phyloP scores from a whole-genome alignment of 2,329 filamentous ascomycete genomes.

The Aspergillus persii region DNA sequence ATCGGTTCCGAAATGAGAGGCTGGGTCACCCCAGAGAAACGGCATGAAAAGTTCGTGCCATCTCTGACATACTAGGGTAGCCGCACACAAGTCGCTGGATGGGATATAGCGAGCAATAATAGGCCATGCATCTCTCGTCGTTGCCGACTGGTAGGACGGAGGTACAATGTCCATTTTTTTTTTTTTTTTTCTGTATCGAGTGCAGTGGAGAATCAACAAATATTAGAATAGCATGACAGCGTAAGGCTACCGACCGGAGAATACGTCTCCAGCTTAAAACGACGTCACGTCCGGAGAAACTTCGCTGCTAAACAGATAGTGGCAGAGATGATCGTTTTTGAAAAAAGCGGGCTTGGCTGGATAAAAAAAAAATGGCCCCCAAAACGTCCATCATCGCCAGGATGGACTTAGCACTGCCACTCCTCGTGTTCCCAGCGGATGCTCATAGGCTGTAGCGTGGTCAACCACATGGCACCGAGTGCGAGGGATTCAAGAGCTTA shows the following conservation, averaged over 20 bases:
- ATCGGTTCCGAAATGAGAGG: constrained; percentile 60
- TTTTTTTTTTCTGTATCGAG: not conserved
- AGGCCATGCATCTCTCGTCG: constrained; percentile 54
- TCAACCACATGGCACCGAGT: not conserved
- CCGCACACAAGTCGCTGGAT: constrained; percentile 56
- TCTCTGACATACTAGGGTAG: constrained; percentile 54
- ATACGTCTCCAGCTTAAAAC: not conserved
- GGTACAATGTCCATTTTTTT: constrained; percentile 56
- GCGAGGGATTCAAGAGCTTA: not conserved
- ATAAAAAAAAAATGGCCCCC: not conserved
- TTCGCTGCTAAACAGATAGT: not conserved
- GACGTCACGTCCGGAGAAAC: not conserved
- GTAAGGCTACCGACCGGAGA: not conserved
- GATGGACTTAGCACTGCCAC: not conserved
- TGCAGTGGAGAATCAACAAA: not conserved
- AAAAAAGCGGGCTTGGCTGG: not conserved
- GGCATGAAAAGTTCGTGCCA: constrained; percentile 61
- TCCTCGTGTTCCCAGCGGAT: not conserved
- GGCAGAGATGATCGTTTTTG: not conserved
- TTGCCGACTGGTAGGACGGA: constrained; percentile 60
- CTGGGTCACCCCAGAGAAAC: constrained; percentile 61
- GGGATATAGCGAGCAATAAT: constrained; percentile 57
- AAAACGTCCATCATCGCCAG: not conserved
- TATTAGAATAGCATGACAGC: not conserved
- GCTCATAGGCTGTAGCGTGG: not conserved